Evolutionary conservation across 2,329 filamentous ascomycete species (phyloP).

Genomic region (Didymella pinodella): DNA sequence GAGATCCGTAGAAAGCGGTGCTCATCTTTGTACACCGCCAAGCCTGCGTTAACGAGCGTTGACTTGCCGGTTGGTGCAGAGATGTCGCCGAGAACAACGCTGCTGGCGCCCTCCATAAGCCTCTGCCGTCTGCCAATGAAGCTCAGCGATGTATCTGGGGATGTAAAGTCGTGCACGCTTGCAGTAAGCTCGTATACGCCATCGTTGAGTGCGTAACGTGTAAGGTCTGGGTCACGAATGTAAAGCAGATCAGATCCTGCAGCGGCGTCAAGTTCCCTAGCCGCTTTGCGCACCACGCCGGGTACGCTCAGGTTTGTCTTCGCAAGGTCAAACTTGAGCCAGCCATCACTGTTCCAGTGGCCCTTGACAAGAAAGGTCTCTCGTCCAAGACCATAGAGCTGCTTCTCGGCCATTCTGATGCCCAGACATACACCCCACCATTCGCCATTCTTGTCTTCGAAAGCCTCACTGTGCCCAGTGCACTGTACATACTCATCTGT

Average conservation of each 20-base stretch:
- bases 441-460: conserved; percentile 20
- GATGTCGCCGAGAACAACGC: conserved; percentile 2
- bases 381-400: conserved; percentile 21
- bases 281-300: background rate
- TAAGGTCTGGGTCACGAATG: background rate
- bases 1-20: conserved; percentile 27
- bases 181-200: conserved; percentile 7
- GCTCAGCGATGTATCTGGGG: conserved; percentile 18
- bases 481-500: conserved; percentile 27
- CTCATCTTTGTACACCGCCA: conserved; percentile 31
- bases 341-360: conserved; percentile 18
- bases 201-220: background rate
- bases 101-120: conserved; percentile 18
- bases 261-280: background rate
- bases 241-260: background rate
- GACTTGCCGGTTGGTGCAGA: background rate
- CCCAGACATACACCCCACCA: conserved; percentile 30
- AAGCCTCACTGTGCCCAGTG: conserved; percentile 27
- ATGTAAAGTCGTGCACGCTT: conserved; percentile 12
- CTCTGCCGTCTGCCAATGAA: conserved; percentile 28
- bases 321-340: conserved; percentile 24
- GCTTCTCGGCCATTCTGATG: conserved; percentile 5
- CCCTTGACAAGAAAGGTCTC: conserved; percentile 25
- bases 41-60: conserved; percentile 5
- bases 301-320: background rate